phyloP scores from a whole-genome alignment of 768 basidiomycete genomes.

The Hypholoma sublateritium region DNA sequence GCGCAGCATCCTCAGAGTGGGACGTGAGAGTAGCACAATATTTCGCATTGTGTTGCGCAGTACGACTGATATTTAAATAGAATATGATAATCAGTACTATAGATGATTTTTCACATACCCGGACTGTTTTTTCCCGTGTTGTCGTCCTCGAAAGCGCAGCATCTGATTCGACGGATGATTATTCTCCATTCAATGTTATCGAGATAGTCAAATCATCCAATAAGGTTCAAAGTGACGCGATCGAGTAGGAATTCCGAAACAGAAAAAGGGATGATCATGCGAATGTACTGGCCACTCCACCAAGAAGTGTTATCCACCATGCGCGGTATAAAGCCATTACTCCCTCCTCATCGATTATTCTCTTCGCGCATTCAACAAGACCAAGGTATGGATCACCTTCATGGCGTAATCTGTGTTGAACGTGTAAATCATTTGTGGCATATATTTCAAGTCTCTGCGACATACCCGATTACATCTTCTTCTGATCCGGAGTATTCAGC shows the following conservation, averaged over 20 bases:
- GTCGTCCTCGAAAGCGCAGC: constrained; percentile 3
- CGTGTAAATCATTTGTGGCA: constrained; percentile 7
- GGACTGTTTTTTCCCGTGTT: neutral
- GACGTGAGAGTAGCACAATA: no score
- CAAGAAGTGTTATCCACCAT: constrained; percentile 82
- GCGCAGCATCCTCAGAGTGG: no score
- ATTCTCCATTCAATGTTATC: neutral
- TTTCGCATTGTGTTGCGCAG: no score
- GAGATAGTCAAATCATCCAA: no score
- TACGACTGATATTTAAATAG: no score
- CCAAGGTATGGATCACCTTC: constrained; percentile 82
- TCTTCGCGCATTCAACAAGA: constrained; percentile 71
- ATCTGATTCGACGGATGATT: neutral
- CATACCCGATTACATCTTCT: constrained; percentile 86
- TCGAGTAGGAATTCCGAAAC: no score
- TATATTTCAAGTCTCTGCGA: neutral
- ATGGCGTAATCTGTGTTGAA: constrained; percentile 54
- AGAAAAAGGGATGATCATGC: constrained; percentile 22
- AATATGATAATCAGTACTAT: no score
- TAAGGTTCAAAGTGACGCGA: no score
- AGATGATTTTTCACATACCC: neutral
- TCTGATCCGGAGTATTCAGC: constrained; percentile 66
- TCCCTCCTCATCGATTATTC: constrained; percentile 81
- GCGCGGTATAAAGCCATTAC: constrained; percentile 72
- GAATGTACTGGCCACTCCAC: constrained; percentile 57